Base-by-base conservation (phyloP, 2,329 filamentous ascomycete genomes). In the Ophiocordyceps australis region DNA sequence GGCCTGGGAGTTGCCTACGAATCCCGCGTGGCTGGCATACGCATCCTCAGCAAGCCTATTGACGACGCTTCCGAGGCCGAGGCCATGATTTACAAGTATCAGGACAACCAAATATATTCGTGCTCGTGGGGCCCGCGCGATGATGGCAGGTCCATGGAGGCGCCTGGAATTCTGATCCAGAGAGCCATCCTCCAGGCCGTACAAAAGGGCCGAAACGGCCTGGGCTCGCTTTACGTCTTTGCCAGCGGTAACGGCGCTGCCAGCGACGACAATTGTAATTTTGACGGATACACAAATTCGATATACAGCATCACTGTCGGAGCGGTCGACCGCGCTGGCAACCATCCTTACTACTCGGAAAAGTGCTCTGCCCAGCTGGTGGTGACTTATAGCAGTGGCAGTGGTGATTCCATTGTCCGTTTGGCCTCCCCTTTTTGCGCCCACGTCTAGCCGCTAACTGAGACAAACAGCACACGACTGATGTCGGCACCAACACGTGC, bases 251-350 rank as follows among this genome's bases (percentile, higher is more conserved):
- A 98, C 43, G 89, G 89, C 30, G 91, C 86, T 8, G 59, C 62
- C 4, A 70, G 60, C 35, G 85, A 80, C 24, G 89, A 98, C 49
- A 95, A 98, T 52, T 98, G 89, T 64, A 98, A 98, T 49, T 98
- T 98, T 47, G 89, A 98, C 45, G 89, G 89, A 20, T 98, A 98
- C 53, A 98, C 89, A 31, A 98, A 98, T 58, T 94, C 85, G 46
- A 98, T 98, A 40, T 98, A 95, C 62, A 94, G 83, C 47, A 89
- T 98, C 39, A 93, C 85, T 0, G 83, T 98, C 12, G 89, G 89
- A 20, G 86, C 86, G 18, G 76, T 98, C 33, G 85, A 94, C 46
- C 66, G 81, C 31, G 72, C 77, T 37, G 85, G 86, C 20, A 52
- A 67, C n/a, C 86, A 95, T 44, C 85, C 89, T 0, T 89, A 86